Evolutionary conservation across 2,329 filamentous ascomycete species (phyloP).

Genomic region (Myriosclerotinia curreyana): DNA sequence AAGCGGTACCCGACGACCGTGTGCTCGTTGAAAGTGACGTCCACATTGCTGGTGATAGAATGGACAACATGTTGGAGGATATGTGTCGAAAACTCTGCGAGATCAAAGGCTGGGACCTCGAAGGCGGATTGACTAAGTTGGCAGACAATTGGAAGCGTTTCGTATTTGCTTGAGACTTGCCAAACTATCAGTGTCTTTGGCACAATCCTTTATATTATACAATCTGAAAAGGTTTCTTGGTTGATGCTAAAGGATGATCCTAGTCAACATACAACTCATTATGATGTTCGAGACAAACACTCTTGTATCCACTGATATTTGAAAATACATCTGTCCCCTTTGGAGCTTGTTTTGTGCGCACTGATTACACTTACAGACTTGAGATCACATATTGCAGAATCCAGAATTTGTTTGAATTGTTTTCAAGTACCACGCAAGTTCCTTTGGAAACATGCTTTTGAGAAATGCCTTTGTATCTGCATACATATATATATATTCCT

Average conservation of each 20-base stretch:
- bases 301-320: neutral
- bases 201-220: neutral
- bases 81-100: constrained; percentile 73
- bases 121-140: constrained; percentile 66
- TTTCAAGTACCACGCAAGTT: neutral
- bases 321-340: neutral
- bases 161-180: constrained; percentile 35
- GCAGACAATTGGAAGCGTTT: constrained; percentile 76
- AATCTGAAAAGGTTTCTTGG: neutral
- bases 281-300: neutral
- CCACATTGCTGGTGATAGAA: constrained; percentile 73
- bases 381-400: too few species aligned
- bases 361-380: neutral
- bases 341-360: neutral
- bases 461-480: neutral
- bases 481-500: too few species aligned
- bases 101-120: constrained; percentile 73
- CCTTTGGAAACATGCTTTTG: neutral
- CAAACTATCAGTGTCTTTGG: neutral
- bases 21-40: constrained; percentile 89
- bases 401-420: neutral
- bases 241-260: too few species aligned
- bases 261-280: neutral
- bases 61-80: constrained; percentile 75
- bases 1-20: constrained; percentile 69